Conservation (phyloP, 176 grass and related monocot species). For the Eleusine indica region DNA sequence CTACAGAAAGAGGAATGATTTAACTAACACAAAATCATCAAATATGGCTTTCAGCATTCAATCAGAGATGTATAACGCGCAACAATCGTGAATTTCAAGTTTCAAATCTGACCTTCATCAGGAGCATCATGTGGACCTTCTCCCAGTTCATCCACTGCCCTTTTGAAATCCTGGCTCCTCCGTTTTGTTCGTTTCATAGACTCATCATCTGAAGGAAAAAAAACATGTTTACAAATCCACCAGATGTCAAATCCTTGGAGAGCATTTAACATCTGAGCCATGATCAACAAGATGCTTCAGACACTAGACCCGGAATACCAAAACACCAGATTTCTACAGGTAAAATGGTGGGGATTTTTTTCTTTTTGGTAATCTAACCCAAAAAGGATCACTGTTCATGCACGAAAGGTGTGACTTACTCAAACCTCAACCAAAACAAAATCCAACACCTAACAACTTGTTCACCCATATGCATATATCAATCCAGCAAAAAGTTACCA, state of each 20-base stretch:
- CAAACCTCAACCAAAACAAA: neutral
- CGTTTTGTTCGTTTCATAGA: neutral
- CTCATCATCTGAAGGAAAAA: constrained; percentile 1
- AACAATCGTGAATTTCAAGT: neutral
- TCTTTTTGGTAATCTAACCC: neutral
- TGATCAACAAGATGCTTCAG: neutral
- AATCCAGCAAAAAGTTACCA: neutral
- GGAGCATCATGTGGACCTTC: neutral
- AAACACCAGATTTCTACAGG: neutral
- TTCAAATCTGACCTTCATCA: neutral
- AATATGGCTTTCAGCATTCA: neutral
- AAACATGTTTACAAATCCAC: neutral
- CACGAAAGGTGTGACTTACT: neutral
- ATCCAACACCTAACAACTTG: neutral
- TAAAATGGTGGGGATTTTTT: neutral
- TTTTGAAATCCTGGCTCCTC: neutral
- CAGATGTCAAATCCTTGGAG: neutral
- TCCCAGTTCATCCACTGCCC: neutral
- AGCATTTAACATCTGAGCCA: neutral
- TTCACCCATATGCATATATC: neutral
- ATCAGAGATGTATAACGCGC: neutral
- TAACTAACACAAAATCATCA: neutral
- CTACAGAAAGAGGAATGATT: neutral
- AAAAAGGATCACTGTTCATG: neutral
- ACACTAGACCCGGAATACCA: neutral